Base-by-base conservation (phyloP, 768 basidiomycete genomes). In the Tephrocybe sp. region DNA sequence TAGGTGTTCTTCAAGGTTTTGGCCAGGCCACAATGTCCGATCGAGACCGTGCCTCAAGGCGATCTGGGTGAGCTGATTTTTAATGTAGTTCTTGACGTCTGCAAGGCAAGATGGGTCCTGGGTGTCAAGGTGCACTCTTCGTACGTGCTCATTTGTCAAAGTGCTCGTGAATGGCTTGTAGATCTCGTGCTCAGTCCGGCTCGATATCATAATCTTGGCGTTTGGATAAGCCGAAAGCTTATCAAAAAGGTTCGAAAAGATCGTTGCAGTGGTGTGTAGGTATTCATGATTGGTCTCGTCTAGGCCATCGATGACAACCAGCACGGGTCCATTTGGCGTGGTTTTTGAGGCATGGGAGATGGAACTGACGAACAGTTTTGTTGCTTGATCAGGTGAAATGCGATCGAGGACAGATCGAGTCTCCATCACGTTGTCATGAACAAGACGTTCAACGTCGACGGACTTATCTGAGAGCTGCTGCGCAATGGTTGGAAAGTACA, bases 161-260 rank as follows among this genome's bases (percentile, higher is more conserved):
- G 31, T 40, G 4, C 30, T 27, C 15, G 52, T 44, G 34, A 58
- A 55, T 10, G 54, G 43, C 12, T 34, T 37, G 11, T 22, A 31
- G n/a, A 58, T 53, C 16, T 50, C 47, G 29, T 53, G 44, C 21
- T 58, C 54, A 6, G 57, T 49, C 8, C 57, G 46, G 24, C 57
- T 58, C 1, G 57, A 52, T 38, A 58, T 42, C 13, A 55, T 42
- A n/a, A 58, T 36, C 15, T 55, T 55, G 21, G 46, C 49, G 21
- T 51, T 55, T 2, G 22, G 54, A 19, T 44, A 38, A 6, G 21
- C n/a, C 1, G 31, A 23, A 7, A 55, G 50, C 10, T 27, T 16
- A 12, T 31, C 12, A 23, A 54, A 49, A 12, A 54, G 39, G 18
- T 29, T 23, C 3, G 56, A 46, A 25, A 58, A 55, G 24, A 55